Conservation (phyloP, 306 rosid species). For the Gastrolobium villosum region DNA sequence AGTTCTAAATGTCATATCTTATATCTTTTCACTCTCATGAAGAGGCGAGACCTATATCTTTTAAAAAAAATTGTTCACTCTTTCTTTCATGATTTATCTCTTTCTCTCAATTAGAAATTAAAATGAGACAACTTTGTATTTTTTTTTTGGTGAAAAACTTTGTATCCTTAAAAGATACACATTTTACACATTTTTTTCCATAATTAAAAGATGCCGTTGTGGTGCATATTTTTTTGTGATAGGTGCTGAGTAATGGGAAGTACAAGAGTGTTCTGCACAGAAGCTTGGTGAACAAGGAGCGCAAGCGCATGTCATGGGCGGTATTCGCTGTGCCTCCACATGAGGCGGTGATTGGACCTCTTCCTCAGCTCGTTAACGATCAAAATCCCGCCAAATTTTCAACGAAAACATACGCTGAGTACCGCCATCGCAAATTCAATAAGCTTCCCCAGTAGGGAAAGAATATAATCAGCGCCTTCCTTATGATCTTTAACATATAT, state of each 20-base stretch:
- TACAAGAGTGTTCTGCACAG: slow-evolving; percentile 71
- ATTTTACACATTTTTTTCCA: too few species aligned
- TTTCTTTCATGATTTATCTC: too few species aligned
- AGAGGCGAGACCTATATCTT: too few species aligned
- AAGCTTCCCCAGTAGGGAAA: slow-evolving; percentile 60
- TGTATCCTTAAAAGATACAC: too few species aligned
- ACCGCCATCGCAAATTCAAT: slow-evolving; percentile 72
- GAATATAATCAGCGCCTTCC: too few species aligned
- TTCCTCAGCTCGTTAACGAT: slow-evolving; percentile 52
- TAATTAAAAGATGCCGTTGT: not conserved
- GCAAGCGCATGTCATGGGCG: slow-evolving; percentile 75
- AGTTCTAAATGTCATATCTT: too few species aligned
- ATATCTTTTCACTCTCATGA: too few species aligned
- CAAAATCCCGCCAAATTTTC: slow-evolving; percentile 65
- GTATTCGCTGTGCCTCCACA: slow-evolving; percentile 67
- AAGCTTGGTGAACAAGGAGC: slow-evolving; percentile 75
- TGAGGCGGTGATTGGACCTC: slow-evolving; percentile 63
- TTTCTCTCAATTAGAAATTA: too few species aligned
- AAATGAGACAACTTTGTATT: too few species aligned
- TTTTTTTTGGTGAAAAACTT: too few species aligned
- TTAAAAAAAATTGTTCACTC: too few species aligned
- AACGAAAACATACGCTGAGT: slow-evolving; percentile 68
- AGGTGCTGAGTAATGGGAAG: slow-evolving; percentile 77
- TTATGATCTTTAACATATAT: too few species aligned
- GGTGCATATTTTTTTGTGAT: not conserved